Base-by-base conservation (phyloP, 352 stramenopile genomes). In the Pythium rishiriense region DNA sequence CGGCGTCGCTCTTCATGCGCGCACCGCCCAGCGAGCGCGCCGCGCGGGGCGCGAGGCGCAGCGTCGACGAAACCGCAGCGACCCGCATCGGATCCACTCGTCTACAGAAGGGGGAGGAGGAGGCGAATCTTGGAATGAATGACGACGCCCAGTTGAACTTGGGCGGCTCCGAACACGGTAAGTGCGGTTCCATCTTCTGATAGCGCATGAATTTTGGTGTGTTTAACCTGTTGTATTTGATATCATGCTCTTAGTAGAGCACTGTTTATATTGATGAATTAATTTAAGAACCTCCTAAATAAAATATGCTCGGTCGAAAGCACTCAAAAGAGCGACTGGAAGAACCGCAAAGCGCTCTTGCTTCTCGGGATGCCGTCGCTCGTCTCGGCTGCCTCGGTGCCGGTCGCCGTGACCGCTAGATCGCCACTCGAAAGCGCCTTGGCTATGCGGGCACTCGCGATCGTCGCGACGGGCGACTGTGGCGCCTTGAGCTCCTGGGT, bases 1-100 rank as follows among this genome's bases (percentile, higher is more conserved):
- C 78, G 21, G 77, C 53, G 39, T 72, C 68, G 52, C 75, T 81
- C 68, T 68, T 78, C 19, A 26, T 45, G 47, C 70, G 70, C 54
- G 29, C 35, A 15, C 41, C 41, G 12, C 58, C 37, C 22, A 70
- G 10, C 12, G 48, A 25, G 35, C 61, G 42, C 31, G 26, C 17
- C 7, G 46, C 15, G 35, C 35, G 47, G 17, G 56, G 7, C 14
- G 56, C 25, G n/a, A 54, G 55, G n/a, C 55, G 42, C 29, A 29
- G 28, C 29, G 29, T 11, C 31, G 48, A 42, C 26, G 48, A 1
- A 10, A 55, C 9, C 4, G 25, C 46, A n/a, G 46, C 46, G 25
- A 28, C 12, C 11, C 46, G 46, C 46, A 52, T 52, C 17, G 22
- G 37, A 17, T 12, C 15, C 11, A 17, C 35, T 52, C 46, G 46